Conservation (phyloP, 805 yeast species). For the Kodamaea neixiangensis region DNA sequence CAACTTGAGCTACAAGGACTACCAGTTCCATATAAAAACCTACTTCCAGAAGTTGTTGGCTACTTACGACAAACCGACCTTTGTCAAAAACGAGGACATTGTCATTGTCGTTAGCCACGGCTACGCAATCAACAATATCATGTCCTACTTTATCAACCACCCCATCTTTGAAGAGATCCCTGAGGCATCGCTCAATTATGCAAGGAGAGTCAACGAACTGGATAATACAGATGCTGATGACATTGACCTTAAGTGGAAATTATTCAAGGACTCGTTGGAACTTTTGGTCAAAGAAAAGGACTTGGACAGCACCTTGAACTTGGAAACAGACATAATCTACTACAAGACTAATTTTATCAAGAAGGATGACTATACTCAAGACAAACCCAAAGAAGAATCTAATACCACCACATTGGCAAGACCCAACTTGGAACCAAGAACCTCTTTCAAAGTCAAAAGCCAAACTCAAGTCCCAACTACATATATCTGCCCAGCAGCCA, state of each 20-base stretch:
- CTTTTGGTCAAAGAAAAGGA: constrained; percentile 26
- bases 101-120: constrained; percentile 44
- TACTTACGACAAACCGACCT: constrained; percentile 40
- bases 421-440: constrained; percentile 23
- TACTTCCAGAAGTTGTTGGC: constrained; percentile 45
- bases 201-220: constrained; percentile 19
- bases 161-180: constrained; percentile 49
- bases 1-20: constrained; percentile 40
- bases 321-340: constrained; percentile 45
- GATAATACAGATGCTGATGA: constrained; percentile 11
- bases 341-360: constrained; percentile 46
- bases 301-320: constrained; percentile 32
- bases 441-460: constrained; percentile 12
- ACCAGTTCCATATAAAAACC: constrained; percentile 38
- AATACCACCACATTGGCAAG: constrained; percentile 31
- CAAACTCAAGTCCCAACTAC: constrained; percentile 14
- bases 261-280: constrained; percentile 35
- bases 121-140: constrained; percentile 39
- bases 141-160: constrained; percentile 42
- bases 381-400: constrained; percentile 22
- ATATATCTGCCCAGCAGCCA: constrained; percentile 43
- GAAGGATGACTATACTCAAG: constrained; percentile 28
- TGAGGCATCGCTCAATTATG: constrained; percentile 38
- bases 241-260: constrained; percentile 30
- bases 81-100: constrained; percentile 34